Evolutionary conservation across 2,329 filamentous ascomycete genomes (phyloP), one percentile per base, ranked within the genome.

Genomic region (Trematosphaeria pertusa): DNA sequence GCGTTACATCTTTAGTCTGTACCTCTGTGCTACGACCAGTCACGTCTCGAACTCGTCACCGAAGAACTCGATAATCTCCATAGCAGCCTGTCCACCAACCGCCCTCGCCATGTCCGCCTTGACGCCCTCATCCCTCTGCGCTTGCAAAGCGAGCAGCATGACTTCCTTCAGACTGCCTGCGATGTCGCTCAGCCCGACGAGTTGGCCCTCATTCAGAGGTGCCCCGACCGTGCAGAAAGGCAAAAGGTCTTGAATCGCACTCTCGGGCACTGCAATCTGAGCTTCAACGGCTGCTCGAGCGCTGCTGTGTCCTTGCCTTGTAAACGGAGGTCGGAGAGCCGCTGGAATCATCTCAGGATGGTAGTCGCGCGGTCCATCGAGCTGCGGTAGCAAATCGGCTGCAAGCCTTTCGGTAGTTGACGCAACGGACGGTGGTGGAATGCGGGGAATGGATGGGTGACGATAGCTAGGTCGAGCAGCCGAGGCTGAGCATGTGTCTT

Each of bases 151-250:
- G 14, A 69, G 47, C 4, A 65, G 28, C 6, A 60, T 61, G n/a
- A 72, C 43, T 39, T 72, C 70, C 20, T 44, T 55, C 30, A 72
- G 40, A 34, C 58, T 69, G 0, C 63, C 66, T 5, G 56, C 67
- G 3, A 69, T 43, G 28, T 72, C 70, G 22, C 62, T 72, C 26
- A 72, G 37, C 2, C 43, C 53, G 15, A 70, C 60, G 32, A 67
- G 54, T 50, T 68, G 63, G 12, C 54, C 50, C 28, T 61, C 40
- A 24, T 26, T 54, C 21, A 71, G 48, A 2, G 51, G 58, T 2
- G 39, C 42, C 3, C 52, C 53, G 2, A 40, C 54, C 1, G 67
- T 66, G 39, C 70, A 73, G 48, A 57, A 64, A 0, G 67, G 67
- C 1, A 72, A 46, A 2, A 72, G 53, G 10, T 61, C 54, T 4